Conservation (phyloP, 805 yeast species). For the Torulaspora indica region DNA sequence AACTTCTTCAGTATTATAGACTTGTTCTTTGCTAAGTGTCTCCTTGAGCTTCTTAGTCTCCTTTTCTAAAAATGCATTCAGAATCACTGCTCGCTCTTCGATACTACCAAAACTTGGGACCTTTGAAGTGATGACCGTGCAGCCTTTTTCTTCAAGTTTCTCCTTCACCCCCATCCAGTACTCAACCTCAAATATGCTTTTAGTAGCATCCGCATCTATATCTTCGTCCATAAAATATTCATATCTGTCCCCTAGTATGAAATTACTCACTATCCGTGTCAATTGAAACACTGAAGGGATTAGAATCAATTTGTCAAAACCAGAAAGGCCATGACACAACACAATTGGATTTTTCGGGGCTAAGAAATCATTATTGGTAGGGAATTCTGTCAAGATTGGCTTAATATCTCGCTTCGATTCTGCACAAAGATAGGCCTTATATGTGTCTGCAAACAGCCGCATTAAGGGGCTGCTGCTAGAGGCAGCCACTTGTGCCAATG, state of each 20-base stretch:
- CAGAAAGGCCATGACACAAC: slow-evolving; percentile 82
- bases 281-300: slow-evolving; percentile 40
- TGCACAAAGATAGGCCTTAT: slow-evolving; percentile 1
- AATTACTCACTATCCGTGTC: slow-evolving; percentile 22
- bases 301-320: slow-evolving; percentile 58
- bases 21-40: slow-evolving; percentile 20
- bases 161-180: slow-evolving; percentile 81
- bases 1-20: slow-evolving; percentile 21
- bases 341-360: slow-evolving; percentile 72
- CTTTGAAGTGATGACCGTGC: slow-evolving; percentile 62
- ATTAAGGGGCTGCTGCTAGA: slow-evolving; percentile 1
- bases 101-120: slow-evolving; percentile 84
- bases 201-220: slow-evolving; percentile 21
- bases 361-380: slow-evolving; percentile 39
- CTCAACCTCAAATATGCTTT: slow-evolving; percentile 44
- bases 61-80: slow-evolving; percentile 48
- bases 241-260: slow-evolving; percentile 17
- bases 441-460: slow-evolving; percentile 3
- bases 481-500: slow-evolving; percentile 2
- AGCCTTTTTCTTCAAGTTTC: slow-evolving; percentile 56
- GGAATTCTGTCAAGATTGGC: slow-evolving; percentile 3
- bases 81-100: slow-evolving; percentile 55
- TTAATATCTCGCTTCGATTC: background rate
- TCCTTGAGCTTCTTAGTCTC: slow-evolving; percentile 23
- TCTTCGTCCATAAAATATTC: slow-evolving; percentile 23